Conservation (phyloP, 805 yeast species). For the Candida suzukii region DNA sequence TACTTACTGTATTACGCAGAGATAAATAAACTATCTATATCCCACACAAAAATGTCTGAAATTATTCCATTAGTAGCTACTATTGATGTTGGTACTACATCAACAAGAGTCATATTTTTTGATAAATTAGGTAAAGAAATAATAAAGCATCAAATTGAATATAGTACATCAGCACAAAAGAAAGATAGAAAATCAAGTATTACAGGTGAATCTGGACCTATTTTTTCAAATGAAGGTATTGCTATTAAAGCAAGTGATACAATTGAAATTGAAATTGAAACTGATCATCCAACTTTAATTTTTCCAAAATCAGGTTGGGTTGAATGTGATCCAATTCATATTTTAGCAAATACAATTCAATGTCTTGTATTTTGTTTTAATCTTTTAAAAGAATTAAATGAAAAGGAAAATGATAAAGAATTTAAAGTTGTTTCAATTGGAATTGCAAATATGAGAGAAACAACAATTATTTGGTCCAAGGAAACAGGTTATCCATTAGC, state of each 20-base stretch:
- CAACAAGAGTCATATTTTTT: constrained; percentile 83
- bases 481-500: constrained; percentile 75
- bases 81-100: constrained; percentile 87
- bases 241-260: constrained; percentile 49
- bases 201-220: constrained; percentile 10
- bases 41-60: background rate
- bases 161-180: constrained; percentile 61
- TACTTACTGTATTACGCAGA: too few relatives aligned
- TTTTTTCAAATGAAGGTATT: constrained; percentile 70
- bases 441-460: constrained; percentile 93
- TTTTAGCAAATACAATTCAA: constrained; percentile 70
- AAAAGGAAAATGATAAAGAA: constrained; percentile 34
- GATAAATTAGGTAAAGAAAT: constrained; percentile 66
- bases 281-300: constrained; percentile 56
- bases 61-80: constrained; percentile 42
- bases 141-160: constrained; percentile 86
- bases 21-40: background rate
- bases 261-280: constrained; percentile 56
- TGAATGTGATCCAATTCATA: constrained; percentile 83
- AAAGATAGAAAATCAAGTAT: constrained; percentile 34
- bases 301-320: constrained; percentile 90
- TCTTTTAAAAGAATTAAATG: constrained; percentile 49
- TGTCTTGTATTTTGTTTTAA: constrained; percentile 66
- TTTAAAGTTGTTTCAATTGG: constrained; percentile 72
- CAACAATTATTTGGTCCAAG: constrained; percentile 83